phyloP scores from a whole-genome alignment of 148 eudicot genomes.

The Heliosperma pusillum region DNA sequence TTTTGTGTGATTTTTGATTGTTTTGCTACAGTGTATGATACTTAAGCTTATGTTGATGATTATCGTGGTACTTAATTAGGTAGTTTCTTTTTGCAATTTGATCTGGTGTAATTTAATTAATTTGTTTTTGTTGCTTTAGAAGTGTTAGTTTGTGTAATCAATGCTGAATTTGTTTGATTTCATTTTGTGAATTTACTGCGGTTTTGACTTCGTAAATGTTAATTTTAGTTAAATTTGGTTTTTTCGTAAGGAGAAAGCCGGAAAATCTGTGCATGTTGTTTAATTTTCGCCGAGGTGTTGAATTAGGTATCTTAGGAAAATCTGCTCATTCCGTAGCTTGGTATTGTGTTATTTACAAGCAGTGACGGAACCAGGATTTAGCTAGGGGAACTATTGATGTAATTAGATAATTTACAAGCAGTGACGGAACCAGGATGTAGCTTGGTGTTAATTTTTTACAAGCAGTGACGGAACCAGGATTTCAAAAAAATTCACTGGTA shows the following conservation, averaged over 20 bases:
- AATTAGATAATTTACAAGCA: too few species aligned
- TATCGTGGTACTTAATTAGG: background rate
- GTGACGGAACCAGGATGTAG: too few species aligned
- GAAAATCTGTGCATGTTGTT: background rate
- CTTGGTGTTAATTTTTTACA: too few species aligned
- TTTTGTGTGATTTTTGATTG: background rate
- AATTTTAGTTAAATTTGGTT: constrained; percentile 1
- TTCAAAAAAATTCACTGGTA: too few species aligned
- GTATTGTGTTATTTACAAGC: background rate
- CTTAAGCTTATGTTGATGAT: background rate
- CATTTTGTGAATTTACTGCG: constrained; percentile 1
- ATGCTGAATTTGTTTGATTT: background rate
- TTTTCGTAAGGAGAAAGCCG: background rate
- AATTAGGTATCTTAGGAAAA: background rate
- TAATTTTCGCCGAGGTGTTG: background rate
- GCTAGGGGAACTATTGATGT: background rate
- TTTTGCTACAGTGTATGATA: background rate
- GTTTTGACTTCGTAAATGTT: background rate
- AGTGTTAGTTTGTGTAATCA: constrained; percentile 10
- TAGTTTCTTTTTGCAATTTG: background rate
- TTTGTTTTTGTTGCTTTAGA: background rate
- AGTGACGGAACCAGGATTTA: background rate
- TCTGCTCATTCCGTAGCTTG: background rate
- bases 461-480: too few species aligned
- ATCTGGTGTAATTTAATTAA: constrained; percentile 10